These are phyloP conservation scores for Fusarium veterinarium DNA, from an alignment of 2,329 filamentous ascomycete species.

Conservation along the genomic window DNA sequence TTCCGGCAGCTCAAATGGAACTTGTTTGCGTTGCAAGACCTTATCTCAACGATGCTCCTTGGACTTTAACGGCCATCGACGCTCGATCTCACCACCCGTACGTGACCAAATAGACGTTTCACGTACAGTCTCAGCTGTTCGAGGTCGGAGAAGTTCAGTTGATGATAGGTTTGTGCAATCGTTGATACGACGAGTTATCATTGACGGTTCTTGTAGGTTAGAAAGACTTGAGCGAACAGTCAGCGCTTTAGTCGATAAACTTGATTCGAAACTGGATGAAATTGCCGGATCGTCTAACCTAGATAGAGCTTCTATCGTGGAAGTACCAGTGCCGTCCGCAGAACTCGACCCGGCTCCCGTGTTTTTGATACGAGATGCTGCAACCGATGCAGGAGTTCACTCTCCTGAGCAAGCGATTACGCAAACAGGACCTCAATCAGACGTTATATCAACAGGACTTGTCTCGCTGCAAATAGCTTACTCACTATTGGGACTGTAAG, in stretches of 20 bases:
- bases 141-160: not conserved
- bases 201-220: not conserved
- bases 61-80: not conserved
- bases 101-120: not conserved
- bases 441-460: constrained; percentile 40
- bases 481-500: constrained; percentile 39
- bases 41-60: constrained; percentile 41
- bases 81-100: not conserved
- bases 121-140: rapidly evolving
- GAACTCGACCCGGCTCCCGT: constrained; percentile 39
- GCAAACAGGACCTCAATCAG: not conserved
- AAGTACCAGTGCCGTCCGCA: not conserved
- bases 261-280: constrained; percentile 19
- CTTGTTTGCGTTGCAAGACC: constrained; percentile 43
- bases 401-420: constrained; percentile 16
- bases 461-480: constrained; percentile 30
- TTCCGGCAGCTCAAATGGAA: not conserved
- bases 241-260: constrained; percentile 17
- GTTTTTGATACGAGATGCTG: constrained; percentile 45
- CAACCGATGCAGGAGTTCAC: constrained; percentile 39
- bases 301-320: not conserved
- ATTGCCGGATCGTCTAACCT: not conserved
- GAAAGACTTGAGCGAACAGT: constrained; percentile 27
- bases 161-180: constrained; percentile 4
- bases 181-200: not conserved